Evolutionary conservation across 768 basidiomycete genomes (phyloP).

Genomic region (Cytidiella melzeri): DNA sequence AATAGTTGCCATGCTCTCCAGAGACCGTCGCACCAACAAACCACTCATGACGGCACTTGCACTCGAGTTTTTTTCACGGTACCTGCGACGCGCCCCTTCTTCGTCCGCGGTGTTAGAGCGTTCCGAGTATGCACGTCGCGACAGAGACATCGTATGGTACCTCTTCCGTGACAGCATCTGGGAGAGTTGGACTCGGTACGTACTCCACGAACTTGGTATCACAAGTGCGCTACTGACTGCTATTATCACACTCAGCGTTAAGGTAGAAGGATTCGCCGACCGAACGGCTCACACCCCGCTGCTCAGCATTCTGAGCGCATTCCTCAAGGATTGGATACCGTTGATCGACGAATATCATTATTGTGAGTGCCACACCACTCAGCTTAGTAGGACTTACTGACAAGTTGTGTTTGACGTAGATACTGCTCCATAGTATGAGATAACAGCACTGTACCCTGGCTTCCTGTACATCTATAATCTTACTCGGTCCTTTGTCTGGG

Average conservation of each 20-base stretch:
- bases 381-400: constrained; percentile 1
- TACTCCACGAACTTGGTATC: constrained; percentile 2
- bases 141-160: constrained; percentile 80
- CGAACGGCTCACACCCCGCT: constrained; percentile 51
- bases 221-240: neutral
- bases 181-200: constrained; percentile 67
- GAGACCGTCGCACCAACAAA: constrained; percentile 42
- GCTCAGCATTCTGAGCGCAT: constrained; percentile 59
- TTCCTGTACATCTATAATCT: constrained; percentile 4
- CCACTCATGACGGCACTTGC: constrained; percentile 60
- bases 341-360: constrained; percentile 89
- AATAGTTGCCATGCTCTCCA: constrained; percentile 33
- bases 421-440: constrained; percentile 36
- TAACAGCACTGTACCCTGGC: neutral
- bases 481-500: neutral
- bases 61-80: constrained; percentile 71
- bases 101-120: constrained; percentile 61
- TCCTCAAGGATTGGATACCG: constrained; percentile 83
- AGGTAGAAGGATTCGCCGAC: constrained; percentile 59
- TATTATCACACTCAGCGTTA: constrained; percentile 62
- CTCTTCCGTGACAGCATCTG: constrained; percentile 83
- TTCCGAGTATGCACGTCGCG: constrained; percentile 75
- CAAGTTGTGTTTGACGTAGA: constrained; percentile 25
- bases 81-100: constrained; percentile 61
- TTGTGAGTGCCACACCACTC: constrained; percentile 46